Evolutionary conservation across 352 stramenopile genomes (phyloP).

Genomic region (Globisporangium heterothallicum): DNA sequence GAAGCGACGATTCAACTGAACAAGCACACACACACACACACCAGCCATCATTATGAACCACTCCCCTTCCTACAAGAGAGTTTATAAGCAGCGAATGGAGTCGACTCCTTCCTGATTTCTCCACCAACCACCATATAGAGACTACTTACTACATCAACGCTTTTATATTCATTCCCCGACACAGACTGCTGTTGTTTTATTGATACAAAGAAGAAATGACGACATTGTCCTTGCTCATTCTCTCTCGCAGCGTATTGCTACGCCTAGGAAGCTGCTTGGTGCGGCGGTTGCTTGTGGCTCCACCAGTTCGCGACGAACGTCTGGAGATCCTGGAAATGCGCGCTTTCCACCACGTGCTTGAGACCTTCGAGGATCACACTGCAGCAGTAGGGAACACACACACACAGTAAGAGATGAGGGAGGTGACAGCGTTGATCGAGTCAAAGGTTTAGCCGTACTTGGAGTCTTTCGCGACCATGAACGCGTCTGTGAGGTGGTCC

Average conservation of each 20-base stretch:
- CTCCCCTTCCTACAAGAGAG: neutral
- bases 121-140: slow-evolving; percentile 10
- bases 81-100: slow-evolving; percentile 3
- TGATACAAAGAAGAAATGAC: neutral
- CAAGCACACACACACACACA: neutral
- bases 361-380: slow-evolving; percentile 58
- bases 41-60: slow-evolving; percentile 10
- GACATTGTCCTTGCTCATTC: neutral
- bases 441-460: too few species aligned
- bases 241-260: too few species aligned
- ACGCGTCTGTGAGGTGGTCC: slow-evolving; percentile 50
- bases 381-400: neutral
- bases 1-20: slow-evolving; percentile 80
- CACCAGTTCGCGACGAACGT: slow-evolving; percentile 40
- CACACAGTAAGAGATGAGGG: too few species aligned
- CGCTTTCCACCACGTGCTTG: slow-evolving; percentile 41
- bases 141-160: slow-evolving; percentile 2
- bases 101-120: slow-evolving; percentile 3
- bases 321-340: slow-evolving; percentile 47
- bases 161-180: neutral
- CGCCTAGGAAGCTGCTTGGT: too few species aligned
- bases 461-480: slow-evolving; percentile 50
- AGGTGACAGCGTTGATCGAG: too few species aligned
- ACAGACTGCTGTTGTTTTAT: neutral
- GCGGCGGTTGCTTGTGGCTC: slow-evolving; percentile 10